These are phyloP conservation scores for Avena insularis DNA, from an alignment of 176 grass and related monocot species.

Conservation along the genomic window DNA sequence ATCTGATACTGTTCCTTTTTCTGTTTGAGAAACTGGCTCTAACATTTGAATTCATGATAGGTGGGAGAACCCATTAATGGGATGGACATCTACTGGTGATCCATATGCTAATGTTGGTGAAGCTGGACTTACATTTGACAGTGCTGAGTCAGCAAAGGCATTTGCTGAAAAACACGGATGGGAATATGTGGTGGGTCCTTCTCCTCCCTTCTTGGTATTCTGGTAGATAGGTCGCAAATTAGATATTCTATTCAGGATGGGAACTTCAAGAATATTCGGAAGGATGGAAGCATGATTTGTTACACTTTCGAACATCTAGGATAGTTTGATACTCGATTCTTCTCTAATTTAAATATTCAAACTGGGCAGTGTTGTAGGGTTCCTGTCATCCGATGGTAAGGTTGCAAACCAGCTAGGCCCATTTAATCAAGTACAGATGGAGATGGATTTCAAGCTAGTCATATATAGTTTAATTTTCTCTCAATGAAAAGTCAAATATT, in stretches of 20 bases:
- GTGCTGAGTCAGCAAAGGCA: constrained; percentile 80
- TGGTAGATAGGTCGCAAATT: constrained; percentile 16
- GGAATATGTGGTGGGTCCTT: constrained; percentile 80
- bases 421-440: constrained; percentile 8
- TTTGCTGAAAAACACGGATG: constrained; percentile 97
- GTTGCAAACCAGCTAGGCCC: background rate
- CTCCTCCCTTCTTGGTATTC: background rate
- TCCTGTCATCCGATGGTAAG: background rate
- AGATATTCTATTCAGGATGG: constrained; percentile 12
- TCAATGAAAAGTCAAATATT: constrained; percentile 7
- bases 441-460: background rate
- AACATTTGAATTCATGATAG: constrained; percentile 56
- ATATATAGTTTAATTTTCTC: background rate
- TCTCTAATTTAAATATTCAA: constrained; percentile 10
- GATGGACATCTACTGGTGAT: constrained; percentile 98
- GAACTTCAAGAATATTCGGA: constrained; percentile 18
- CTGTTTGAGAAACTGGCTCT: background rate
- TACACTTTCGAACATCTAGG: constrained; percentile 14
- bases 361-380: background rate
- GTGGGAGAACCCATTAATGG: constrained; percentile 99
- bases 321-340: background rate
- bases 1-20: background rate
- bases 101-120: constrained; percentile 99
- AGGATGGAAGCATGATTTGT: constrained; percentile 1
- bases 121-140: constrained; percentile 72